Conservation (phyloP, 2,329 filamentous ascomycete species). For the Penicillium sp. region DNA sequence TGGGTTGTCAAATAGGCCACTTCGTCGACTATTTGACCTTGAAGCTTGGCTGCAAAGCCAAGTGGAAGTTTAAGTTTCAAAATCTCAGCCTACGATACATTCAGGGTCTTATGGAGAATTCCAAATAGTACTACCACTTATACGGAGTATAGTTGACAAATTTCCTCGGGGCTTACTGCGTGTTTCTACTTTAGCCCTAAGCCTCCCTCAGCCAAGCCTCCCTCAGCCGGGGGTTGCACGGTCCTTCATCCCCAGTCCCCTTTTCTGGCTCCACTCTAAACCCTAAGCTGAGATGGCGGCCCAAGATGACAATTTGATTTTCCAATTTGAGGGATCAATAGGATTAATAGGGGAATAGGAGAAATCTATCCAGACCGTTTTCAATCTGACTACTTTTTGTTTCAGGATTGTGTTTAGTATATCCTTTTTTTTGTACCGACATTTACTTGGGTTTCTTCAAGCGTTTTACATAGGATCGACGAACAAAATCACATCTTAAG, state of each 20-base stretch:
- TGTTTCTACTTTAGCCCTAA: not conserved
- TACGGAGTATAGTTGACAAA: not conserved
- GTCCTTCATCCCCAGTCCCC: not conserved
- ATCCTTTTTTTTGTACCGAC: not conserved
- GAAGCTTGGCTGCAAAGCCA: not conserved
- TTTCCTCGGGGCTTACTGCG: not conserved
- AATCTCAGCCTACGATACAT: not conserved
- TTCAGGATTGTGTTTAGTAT: not conserved
- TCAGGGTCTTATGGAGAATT: too few relatives aligned
- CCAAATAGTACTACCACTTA: too few relatives aligned
- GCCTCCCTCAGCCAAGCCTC: too few relatives aligned
- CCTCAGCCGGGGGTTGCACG: too few relatives aligned
- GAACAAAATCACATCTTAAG: not conserved
- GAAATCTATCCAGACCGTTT: not conserved
- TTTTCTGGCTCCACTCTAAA: not conserved
- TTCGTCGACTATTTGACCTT: too few relatives aligned
- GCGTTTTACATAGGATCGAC: not conserved
- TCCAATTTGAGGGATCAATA: not conserved
- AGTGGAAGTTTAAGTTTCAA: not conserved
- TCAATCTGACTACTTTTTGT: not conserved
- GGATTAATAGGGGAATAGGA: not conserved
- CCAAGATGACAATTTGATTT: not conserved
- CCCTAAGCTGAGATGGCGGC: not conserved
- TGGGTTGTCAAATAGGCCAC: too few relatives aligned
- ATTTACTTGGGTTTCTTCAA: not conserved